Base-by-base conservation (phyloP, 164 flowering plant species). In the Piper betle region DNA sequence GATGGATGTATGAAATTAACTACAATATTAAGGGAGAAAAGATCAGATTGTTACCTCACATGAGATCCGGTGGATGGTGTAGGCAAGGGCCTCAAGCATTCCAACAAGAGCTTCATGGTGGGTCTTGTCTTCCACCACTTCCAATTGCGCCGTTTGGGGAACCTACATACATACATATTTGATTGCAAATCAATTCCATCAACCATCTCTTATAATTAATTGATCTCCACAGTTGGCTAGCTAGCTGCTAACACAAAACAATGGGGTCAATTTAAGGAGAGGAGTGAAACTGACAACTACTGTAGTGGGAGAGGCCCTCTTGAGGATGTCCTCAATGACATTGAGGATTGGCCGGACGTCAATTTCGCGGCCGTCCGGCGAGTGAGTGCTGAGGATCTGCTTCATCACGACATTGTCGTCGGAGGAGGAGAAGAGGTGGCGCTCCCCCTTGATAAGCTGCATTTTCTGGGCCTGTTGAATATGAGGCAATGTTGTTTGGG, bases 341-440 rank as follows among this genome's bases (percentile, higher is more conserved):
- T 69, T 56, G 62, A 91, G 79, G 20, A 85, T 68, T 42, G 91
- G 83, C n/a, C 55, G 77, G 53, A 81, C 83, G 53, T 75, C 77
- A 41, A 82, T 60, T 2, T 79, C 77, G 3, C 81, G 79, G 18
- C 84, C 84, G 61, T 82, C 93, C 0, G 91, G 88, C 15, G 80
- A 73, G 66, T 86, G 91, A 52, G 81, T 83, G 46, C 67, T 74
- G 55, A 54, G 68, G 43, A 87, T 76, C 60, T 83, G 87, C 67
- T 76, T 87, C 78, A 73, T 67, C 74, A 84, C 79, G 15, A 69
- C 80, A 66, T 37, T 68, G 64, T 84, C 95, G 50, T 85, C 95
- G 0, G 96, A 82, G 3, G 89, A 48, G 0, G 87, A 62, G 66
- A 89, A 83, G 74, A 70, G 20, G 43, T 62, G 66, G 42, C 66